phyloP scores from a whole-genome alignment of 1,284 basidiomycete genomes.

The Ceratobasidium sp. region DNA sequence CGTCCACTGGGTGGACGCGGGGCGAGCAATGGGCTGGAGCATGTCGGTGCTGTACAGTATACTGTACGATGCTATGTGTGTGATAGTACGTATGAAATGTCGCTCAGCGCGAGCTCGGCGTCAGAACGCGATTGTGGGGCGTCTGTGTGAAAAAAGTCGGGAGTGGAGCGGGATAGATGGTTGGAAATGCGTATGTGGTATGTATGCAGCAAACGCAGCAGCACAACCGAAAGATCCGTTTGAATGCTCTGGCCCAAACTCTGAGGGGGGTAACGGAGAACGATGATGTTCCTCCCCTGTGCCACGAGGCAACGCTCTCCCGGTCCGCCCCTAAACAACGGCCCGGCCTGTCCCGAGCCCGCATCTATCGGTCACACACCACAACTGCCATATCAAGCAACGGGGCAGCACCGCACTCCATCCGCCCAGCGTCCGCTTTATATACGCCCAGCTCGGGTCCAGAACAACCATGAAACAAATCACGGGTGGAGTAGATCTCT shows the following conservation, averaged over 20 bases:
- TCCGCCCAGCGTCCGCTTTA: background rate
- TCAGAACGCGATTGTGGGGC: constrained; percentile 20
- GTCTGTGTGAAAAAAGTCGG: constrained; percentile 22
- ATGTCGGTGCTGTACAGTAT: constrained; percentile 1
- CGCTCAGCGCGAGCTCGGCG: background rate
- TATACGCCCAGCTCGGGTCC: too few relatives aligned
- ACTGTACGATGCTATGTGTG: too few relatives aligned
- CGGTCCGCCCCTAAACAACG: constrained; percentile 22
- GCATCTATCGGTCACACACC: background rate
- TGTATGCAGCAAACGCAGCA: too few relatives aligned
- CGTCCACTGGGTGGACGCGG: constrained; percentile 19
- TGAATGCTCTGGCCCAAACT: constrained; percentile 22
- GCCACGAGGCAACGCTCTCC: constrained; percentile 25
- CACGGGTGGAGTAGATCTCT: constrained; percentile 61
- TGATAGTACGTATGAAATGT: background rate
- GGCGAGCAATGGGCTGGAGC: constrained; percentile 23
- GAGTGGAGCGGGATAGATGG: background rate
- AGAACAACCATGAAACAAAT: constrained; percentile 11
- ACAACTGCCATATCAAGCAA: background rate
- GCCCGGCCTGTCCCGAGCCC: background rate
- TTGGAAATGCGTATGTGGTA: background rate
- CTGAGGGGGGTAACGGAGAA: constrained; percentile 22
- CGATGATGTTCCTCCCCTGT: constrained; percentile 14
- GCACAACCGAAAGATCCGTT: constrained; percentile 30
- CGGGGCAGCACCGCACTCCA: background rate